Base-by-base conservation (phyloP, 768 basidiomycete genomes). In the Mycena rebaudengoi region DNA sequence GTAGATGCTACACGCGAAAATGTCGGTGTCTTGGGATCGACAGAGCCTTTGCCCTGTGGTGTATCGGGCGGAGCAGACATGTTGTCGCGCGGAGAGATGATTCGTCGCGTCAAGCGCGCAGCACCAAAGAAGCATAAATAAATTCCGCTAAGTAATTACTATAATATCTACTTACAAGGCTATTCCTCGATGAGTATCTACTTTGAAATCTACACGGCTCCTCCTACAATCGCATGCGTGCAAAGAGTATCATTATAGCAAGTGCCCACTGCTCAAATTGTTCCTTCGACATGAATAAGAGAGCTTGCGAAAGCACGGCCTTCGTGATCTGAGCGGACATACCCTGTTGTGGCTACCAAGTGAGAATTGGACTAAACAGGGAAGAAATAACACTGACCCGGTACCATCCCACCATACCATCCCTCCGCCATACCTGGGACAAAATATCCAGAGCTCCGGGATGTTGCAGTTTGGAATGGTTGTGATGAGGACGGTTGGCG, bases 281-380 rank as follows among this genome's bases (percentile, higher is more conserved):
- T 71, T 98, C 97, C 78, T 99, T 99, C 66, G 95, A 94, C 81
- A 97, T 91, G 82, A 99, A 99, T 54, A 99, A 79, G 66, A 99
- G 83, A 2, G 96, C 97, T 76, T 99, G 98, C 8, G 95, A 93
- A 14, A 99, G 79, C 13, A 98, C 96, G 0, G 97, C 98, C 76
- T 99, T 99, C 51, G 88, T 85, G 60, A 99, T 96, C 76, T 99
- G 98, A 0, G 98, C 96, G 67, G 91, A 85, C 92, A 99, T 96
- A 12, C 98, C 98, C 91, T 96, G 76, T 46, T 43, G 28, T 20
- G 16, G 11, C n/a, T 14, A 52, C 37, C 39, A 29, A 44, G 12
- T 40, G n/a, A 58, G 60, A 25, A 54, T 14, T 44, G n/a, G 16
- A 33, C 20, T 32, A 26, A 39, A 18, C 26, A 37, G 33, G 5